Base-by-base conservation (phyloP, 2,329 filamentous ascomycete species). In the Aspergillus tanneri region DNA sequence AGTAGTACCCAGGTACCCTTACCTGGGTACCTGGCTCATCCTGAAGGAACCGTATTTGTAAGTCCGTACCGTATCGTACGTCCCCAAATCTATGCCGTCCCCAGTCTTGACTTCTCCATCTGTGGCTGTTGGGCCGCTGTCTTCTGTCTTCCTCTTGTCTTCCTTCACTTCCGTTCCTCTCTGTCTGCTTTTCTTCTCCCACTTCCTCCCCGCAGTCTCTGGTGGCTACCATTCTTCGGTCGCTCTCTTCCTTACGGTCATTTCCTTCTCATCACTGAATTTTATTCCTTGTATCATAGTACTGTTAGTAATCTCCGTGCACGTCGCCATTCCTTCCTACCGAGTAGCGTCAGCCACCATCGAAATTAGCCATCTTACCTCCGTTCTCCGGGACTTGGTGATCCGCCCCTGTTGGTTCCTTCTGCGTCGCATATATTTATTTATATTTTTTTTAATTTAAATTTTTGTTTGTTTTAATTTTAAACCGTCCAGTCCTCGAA, bases 91-190 rank as follows among this genome's bases (percentile, higher is more conserved):
- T n/a, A n/a, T n/a, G n/a, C n/a, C n/a, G n/a, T n/a, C n/a, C n/a
- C n/a, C n/a, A n/a, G n/a, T n/a, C n/a, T n/a, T n/a, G n/a, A n/a
- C 30, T 16, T 34, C 30, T 16, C 9, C 27, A 30, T 30, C 27
- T 30, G 5, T n/a, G 27, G 27, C 27, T 30, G 49, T 32, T 58
- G 56, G 46, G 50, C 47, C 53, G 49, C 43, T 56, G 56, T 52
- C 11, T 44, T 16, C n/a, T 16, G 41, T 9, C 9, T 10, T 28
- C 40, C 39, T 27, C 44, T 45, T 41, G 49, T 8, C 22, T 39
- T 39, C 16, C 35, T 46, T 50, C 16, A 38, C 46, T 37, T 18
- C 34, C n/a, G 14, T 18, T 22, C 10, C 46, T 51, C 52, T 47
- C 46, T 52, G 53, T 52, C 45, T 43, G 28, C 39, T 18, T 50